Conservation (phyloP, 441 rosid genomes). For the Eruca vesicaria region DNA sequence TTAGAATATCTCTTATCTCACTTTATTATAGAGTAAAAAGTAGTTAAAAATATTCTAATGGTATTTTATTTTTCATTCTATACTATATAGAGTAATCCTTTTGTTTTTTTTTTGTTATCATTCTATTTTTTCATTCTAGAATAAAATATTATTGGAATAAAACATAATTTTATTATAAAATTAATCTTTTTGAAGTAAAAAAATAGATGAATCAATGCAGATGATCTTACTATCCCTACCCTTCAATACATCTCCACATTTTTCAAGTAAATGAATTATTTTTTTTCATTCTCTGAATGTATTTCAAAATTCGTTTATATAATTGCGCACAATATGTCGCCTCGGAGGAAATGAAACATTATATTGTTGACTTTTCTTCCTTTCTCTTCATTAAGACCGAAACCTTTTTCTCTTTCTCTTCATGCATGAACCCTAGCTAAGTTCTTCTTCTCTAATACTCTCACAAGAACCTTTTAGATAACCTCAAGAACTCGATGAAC, state of each 20-base stretch:
- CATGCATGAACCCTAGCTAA: slow-evolving; percentile 51
- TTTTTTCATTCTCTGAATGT: neutral
- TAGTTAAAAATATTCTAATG: too few relatives aligned
- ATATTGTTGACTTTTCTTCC: slow-evolving; percentile 42
- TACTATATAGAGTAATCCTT: too few relatives aligned
- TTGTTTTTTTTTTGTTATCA: too few relatives aligned
- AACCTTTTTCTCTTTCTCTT: slow-evolving; percentile 29
- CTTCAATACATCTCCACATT: slow-evolving; percentile 36
- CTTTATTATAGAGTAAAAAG: too few relatives aligned
- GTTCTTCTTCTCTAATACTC: slow-evolving; percentile 8
- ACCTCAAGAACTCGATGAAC: slow-evolving; percentile 41
- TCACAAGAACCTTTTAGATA: neutral
- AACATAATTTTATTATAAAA: too few relatives aligned
- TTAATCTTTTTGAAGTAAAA: too few relatives aligned
- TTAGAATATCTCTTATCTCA: too few relatives aligned
- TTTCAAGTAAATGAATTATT: slow-evolving; percentile 19
- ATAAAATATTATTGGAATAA: too few relatives aligned
- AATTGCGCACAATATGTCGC: slow-evolving; percentile 44
- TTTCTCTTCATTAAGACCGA: slow-evolving; percentile 31
- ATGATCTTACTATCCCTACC: slow-evolving; percentile 17
- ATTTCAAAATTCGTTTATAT: slow-evolving; percentile 15
- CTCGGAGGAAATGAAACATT: slow-evolving; percentile 37
- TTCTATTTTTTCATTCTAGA: too few relatives aligned
- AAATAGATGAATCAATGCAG: too few relatives aligned
- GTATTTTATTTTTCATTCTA: too few relatives aligned